phyloP scores from a whole-genome alignment of 179 eudicot species.

The Silene coronaria region DNA sequence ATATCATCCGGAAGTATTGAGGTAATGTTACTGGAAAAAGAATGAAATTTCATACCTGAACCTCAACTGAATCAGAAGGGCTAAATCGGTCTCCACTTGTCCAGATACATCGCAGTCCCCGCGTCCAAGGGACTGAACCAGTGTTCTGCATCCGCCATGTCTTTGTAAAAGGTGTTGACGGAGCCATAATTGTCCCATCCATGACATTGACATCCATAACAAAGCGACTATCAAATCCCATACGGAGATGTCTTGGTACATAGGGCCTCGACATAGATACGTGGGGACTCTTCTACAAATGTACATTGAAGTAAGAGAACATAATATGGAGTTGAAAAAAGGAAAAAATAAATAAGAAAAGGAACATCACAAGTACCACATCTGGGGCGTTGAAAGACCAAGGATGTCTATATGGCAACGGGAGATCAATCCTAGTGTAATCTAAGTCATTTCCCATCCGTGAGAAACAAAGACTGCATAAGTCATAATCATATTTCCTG shows the following conservation, averaged over 20 bases:
- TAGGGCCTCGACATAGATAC: neutral
- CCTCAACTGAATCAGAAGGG: constrained; percentile 33
- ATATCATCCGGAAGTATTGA: neutral
- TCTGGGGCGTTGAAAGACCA: constrained; percentile 29
- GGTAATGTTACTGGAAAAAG: neutral
- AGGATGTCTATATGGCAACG: constrained; percentile 28
- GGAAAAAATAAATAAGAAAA: neutral
- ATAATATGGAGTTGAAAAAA: neutral
- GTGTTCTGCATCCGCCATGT: constrained; percentile 87
- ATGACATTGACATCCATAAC: constrained; percentile 63
- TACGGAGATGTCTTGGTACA: constrained; percentile 10
- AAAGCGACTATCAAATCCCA: constrained; percentile 67
- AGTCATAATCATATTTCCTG: constrained; percentile 70
- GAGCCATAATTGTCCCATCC: constrained; percentile 86
- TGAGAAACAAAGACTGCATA: constrained; percentile 66
- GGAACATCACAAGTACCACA: constrained; percentile 30
- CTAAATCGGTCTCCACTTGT: constrained; percentile 72
- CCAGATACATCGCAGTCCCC: constrained; percentile 60
- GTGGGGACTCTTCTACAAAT: constrained; percentile 2
- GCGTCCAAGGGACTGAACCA: constrained; percentile 59
- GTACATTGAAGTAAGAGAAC: neutral
- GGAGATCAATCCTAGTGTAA: constrained; percentile 60
- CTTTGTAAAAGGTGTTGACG: constrained; percentile 78
- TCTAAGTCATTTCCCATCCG: constrained; percentile 49
- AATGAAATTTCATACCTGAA: constrained; percentile 39